A percentile compares a stretch with the other conserved stretches of the same genome.
These are phyloP conservation scores for Sporothrix schenckii DNA, from an alignment of 2,329 filamentous ascomycete species.

Conservation along the genomic window DNA sequence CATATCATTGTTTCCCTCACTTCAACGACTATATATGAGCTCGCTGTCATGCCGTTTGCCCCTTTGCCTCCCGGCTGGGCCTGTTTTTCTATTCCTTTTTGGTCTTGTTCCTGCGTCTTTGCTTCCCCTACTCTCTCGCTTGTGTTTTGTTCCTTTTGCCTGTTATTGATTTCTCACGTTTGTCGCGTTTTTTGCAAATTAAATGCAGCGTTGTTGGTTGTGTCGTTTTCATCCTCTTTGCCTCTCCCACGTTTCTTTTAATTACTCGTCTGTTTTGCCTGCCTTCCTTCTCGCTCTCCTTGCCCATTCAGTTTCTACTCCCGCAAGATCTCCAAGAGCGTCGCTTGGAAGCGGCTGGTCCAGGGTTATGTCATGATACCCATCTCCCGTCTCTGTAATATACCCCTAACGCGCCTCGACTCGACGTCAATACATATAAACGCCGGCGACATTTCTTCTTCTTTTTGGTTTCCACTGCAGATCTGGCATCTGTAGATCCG, in stretches of 20 bases:
- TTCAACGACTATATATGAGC: conserved; percentile 20
- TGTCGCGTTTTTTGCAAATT: background rate
- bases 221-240: background rate
- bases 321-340: background rate
- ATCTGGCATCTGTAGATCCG: conserved; percentile 1
- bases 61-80: background rate
- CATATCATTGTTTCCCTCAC: background rate
- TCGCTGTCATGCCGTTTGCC: background rate
- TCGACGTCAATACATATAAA: conserved; percentile 9
- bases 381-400: background rate
- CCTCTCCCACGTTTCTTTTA: background rate
- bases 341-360: background rate
- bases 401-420: background rate
- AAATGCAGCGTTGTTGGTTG: background rate
- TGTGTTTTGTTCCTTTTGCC: background rate
- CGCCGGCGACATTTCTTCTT: background rate
- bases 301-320: background rate
- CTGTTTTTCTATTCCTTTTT: background rate
- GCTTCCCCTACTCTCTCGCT: conserved; percentile 4
- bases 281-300: conserved; percentile 10
- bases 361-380: background rate
- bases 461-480: background rate
- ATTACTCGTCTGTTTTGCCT: conserved; percentile 10
- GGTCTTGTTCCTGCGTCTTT: background rate
- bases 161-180: background rate